Percentiles rank a stretch among this genome's conserved stretches.
These are phyloP conservation scores for Penicillium freii DNA, from an alignment of 2,329 filamentous ascomycete species.

Conservation along the genomic window DNA sequence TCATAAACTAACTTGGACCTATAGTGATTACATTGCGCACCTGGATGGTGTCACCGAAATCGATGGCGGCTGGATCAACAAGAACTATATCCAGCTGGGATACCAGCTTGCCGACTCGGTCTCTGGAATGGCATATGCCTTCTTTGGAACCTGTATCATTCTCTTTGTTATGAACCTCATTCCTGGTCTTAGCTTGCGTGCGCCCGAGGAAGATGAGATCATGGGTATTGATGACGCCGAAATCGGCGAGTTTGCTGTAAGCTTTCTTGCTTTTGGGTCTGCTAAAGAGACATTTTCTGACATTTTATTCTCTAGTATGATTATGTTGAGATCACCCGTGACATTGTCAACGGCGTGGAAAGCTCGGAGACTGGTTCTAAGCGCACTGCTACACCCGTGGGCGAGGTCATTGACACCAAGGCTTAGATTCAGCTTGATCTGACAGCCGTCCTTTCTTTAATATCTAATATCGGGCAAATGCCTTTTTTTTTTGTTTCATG, in stretches of 20 bases:
- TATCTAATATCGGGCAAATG: conserved; percentile 4
- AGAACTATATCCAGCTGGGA: conserved; percentile 77
- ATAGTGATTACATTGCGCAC: conserved; percentile 72
- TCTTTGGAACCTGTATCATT: conserved; percentile 73
- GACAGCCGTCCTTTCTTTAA: conserved; percentile 7
- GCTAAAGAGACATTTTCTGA: neutral
- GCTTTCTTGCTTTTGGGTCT: conserved; percentile 25
- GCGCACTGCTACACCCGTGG: conserved; percentile 30
- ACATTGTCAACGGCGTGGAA: conserved; percentile 55
- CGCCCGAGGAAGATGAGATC: conserved; percentile 73
- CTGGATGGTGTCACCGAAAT: conserved; percentile 70
- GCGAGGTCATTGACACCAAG: conserved; percentile 27
- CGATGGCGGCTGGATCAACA: conserved; percentile 76
- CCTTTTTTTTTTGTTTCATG: neutral
- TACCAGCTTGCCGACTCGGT: conserved; percentile 83
- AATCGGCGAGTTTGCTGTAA: conserved; percentile 83
- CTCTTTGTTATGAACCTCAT: conserved; percentile 77
- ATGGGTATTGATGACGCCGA: conserved; percentile 85
- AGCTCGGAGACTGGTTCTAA: conserved; percentile 28
- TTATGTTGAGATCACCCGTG: conserved; percentile 78
- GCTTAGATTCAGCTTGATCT: conserved; percentile 14
- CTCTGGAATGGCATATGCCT: conserved; percentile 73
- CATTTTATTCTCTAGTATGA: conserved; percentile 60
- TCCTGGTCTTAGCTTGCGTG: conserved; percentile 72
- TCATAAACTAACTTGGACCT: conserved; percentile 11